These are phyloP conservation scores for Amauroascus verrucosus DNA, from an alignment of 2,329 filamentous ascomycete genomes.

Conservation along the genomic window DNA sequence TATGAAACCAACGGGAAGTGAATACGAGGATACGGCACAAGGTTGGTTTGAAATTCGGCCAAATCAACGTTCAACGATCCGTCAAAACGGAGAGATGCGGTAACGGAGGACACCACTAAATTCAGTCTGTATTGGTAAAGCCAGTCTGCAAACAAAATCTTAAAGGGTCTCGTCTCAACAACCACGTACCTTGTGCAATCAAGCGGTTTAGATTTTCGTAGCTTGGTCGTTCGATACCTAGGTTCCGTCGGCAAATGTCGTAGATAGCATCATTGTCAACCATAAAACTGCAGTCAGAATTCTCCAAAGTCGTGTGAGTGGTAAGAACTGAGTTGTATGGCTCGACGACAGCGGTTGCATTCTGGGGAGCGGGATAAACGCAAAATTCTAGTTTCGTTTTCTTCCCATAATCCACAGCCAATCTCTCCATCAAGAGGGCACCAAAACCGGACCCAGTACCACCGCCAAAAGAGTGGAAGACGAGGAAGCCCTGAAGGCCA, in stretches of 20 bases:
- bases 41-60: slow-evolving; percentile 60
- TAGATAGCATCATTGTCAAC: slow-evolving; percentile 61
- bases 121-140: slow-evolving; percentile 9
- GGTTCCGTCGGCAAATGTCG: slow-evolving; percentile 55
- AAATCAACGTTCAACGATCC: slow-evolving; percentile 58
- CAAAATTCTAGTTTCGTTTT: slow-evolving; percentile 60
- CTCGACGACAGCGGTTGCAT: slow-evolving; percentile 57
- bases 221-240: slow-evolving; percentile 54
- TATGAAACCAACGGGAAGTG: slow-evolving; percentile 59
- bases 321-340: slow-evolving; percentile 53
- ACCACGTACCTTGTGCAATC: slow-evolving; percentile 55
- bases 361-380: slow-evolving; percentile 54
- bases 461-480: slow-evolving; percentile 60
- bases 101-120: slow-evolving; percentile 57
- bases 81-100: slow-evolving; percentile 54
- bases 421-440: slow-evolving; percentile 53
- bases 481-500: slow-evolving; percentile 91
- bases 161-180: background rate
- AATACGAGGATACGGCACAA: slow-evolving; percentile 58
- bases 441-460: slow-evolving; percentile 59
- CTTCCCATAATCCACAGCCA: slow-evolving; percentile 56
- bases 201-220: slow-evolving; percentile 57
- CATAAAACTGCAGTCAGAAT: slow-evolving; percentile 58
- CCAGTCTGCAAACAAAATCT: background rate
- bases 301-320: slow-evolving; percentile 54